These are phyloP conservation scores for Saccharomyces pastorianus DNA, from an alignment of 1,139 yeast genomes.

Conservation along the genomic window DNA sequence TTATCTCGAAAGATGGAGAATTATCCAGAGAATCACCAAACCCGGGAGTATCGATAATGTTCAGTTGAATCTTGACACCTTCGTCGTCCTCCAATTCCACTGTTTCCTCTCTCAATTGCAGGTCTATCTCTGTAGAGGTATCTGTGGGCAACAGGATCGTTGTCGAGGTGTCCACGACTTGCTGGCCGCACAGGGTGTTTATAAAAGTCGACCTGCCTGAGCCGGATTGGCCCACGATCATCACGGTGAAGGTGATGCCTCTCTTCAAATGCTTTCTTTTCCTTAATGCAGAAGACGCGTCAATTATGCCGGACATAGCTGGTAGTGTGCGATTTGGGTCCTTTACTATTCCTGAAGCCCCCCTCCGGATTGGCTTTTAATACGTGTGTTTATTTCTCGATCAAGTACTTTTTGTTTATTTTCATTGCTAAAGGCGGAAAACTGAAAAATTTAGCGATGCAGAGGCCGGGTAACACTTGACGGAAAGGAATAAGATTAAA, in stretches of 20 bases:
- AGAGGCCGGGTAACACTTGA: neutral
- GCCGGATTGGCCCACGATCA: conserved; percentile 79
- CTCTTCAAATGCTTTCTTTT: conserved; percentile 74
- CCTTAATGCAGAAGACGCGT: conserved; percentile 42
- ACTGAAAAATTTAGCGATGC: neutral
- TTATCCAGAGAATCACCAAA: conserved; percentile 70
- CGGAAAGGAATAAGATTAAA: no score
- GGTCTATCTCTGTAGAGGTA: conserved; percentile 38
- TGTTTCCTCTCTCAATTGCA: conserved; percentile 42
- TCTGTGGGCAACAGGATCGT: conserved; percentile 41
- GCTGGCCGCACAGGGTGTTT: conserved; percentile 84
- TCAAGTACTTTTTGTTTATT: neutral
- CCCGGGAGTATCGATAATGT: conserved; percentile 72
- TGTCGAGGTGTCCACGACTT: conserved; percentile 49
- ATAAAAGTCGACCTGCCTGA: conserved; percentile 79
- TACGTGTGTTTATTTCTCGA: neutral
- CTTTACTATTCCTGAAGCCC: neutral
- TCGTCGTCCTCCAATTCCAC: conserved; percentile 70
- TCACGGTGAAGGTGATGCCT: conserved; percentile 74
- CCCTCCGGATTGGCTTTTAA: neutral
- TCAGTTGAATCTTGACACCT: conserved; percentile 58
- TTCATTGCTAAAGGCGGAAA: neutral
- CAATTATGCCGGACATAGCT: conserved; percentile 34
- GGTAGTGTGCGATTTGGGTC: neutral
- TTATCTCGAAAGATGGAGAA: conserved; percentile 50